A percentile compares a stretch with the other conserved stretches of the same genome.
Conservation (phyloP, 768 basidiomycete species). For the Phylloporus arenicola region DNA sequence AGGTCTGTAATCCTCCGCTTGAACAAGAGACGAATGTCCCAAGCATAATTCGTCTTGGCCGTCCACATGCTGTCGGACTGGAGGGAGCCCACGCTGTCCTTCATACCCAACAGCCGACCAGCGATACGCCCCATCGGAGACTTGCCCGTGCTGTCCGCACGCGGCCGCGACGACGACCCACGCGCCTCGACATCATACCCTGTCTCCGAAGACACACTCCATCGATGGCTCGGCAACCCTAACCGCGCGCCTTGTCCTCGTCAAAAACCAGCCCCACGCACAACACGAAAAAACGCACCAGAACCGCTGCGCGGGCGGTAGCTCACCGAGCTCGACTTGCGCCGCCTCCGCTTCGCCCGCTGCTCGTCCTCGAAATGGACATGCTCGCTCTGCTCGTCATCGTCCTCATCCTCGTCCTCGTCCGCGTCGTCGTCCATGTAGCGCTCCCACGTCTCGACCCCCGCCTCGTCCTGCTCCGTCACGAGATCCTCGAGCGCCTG, state of each 20-base stretch:
- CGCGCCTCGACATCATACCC: conserved; percentile 32
- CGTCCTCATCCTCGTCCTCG: conserved; percentile 57
- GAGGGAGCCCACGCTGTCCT: conserved; percentile 46
- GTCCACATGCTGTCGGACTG: conserved; percentile 64
- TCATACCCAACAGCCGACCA: conserved; percentile 46
- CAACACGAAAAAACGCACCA: conserved; percentile 8
- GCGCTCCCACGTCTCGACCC: conserved; percentile 43
- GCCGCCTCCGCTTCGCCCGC: conserved; percentile 31
- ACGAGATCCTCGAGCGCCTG: conserved; percentile 54
- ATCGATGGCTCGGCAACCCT: conserved; percentile 10
- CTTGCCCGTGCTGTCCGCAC: conserved; percentile 21
- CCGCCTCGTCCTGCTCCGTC: conserved; percentile 53
- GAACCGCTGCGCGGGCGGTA: conserved; percentile 22
- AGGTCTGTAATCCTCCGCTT: conserved; percentile 84
- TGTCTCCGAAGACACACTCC: conserved; percentile 49
- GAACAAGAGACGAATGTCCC: conserved; percentile 77
- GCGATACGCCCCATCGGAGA: conserved; percentile 40
- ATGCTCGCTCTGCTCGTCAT: conserved; percentile 37
- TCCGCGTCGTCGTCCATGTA: conserved; percentile 46
- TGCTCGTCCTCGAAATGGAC: conserved; percentile 25
- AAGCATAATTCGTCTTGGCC: conserved; percentile 71
- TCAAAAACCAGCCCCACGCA: too few species aligned
- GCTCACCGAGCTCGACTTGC: conserved; percentile 30
- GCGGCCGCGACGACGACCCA: conserved; percentile 17
- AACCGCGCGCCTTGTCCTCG: conserved; percentile 15